phyloP scores from a whole-genome alignment of 192 early-diverging fungal genomes.

The Rhizophagus clarus region DNA sequence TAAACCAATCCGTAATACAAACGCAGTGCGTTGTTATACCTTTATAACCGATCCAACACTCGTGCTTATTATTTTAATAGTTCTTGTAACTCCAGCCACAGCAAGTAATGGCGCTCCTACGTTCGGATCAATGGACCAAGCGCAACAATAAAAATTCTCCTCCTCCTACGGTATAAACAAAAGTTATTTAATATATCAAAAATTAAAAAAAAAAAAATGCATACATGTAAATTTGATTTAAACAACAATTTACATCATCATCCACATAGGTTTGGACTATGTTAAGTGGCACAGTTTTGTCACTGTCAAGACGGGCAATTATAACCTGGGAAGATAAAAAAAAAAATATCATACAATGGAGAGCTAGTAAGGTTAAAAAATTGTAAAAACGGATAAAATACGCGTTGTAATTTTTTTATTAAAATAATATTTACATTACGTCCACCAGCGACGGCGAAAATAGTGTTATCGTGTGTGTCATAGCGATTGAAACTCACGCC shows the following conservation, averaged over 20 bases:
- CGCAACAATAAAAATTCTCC: constrained; percentile 30
- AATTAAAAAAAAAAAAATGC: neutral
- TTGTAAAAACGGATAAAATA: neutral
- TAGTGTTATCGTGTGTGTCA: neutral
- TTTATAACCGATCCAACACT: neutral
- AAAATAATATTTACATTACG: neutral
- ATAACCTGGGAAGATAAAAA: neutral
- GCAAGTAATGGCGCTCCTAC: constrained; percentile 18
- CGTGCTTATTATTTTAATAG: constrained; percentile 17
- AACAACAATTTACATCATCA: constrained; percentile 18
- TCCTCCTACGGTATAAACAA: neutral
- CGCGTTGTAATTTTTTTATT: neutral
- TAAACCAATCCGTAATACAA: neutral
- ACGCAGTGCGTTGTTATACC: too few relatives aligned
- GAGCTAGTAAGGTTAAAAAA: neutral
- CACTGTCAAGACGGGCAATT: neutral
- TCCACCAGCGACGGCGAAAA: constrained; percentile 24
- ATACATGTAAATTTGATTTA: neutral
- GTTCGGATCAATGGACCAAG: constrained; percentile 23
- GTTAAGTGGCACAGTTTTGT: neutral
- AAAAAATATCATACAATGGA: too few relatives aligned
- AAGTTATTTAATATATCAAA: neutral
- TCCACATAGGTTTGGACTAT: constrained; percentile 25
- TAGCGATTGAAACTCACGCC: constrained; percentile 13
- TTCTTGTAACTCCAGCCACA: constrained; percentile 9